A percentile compares a stretch with the other conserved stretches of the same genome.
phyloP scores from a whole-genome alignment of 73 alveolate species.

The Paraurostyla sp. region DNA sequence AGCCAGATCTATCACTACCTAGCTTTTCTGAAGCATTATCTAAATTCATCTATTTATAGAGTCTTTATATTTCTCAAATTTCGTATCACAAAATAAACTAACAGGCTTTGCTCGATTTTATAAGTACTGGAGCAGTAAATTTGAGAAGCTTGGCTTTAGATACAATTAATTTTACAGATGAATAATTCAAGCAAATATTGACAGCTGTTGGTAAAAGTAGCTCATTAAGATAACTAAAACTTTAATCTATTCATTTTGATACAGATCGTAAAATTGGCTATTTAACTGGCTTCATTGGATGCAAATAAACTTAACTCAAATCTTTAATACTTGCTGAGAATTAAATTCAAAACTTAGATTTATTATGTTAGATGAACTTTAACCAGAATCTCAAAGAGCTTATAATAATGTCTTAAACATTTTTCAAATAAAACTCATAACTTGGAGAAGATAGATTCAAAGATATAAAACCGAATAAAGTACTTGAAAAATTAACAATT shows the following conservation, averaged over 20 bases:
- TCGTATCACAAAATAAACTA: background rate
- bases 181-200: constrained; percentile 25
- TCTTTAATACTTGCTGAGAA: constrained; percentile 18
- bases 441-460: background rate
- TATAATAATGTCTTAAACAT: background rate
- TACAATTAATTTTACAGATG: constrained; percentile 25
- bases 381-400: constrained; percentile 24
- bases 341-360: background rate
- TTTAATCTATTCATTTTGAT: constrained; percentile 14
- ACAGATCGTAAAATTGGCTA: background rate
- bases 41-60: background rate
- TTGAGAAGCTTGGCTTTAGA: constrained; percentile 30
- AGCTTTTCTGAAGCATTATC: constrained; percentile 58
- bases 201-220: background rate
- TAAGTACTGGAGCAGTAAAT: background rate
- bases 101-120: constrained; percentile 8
- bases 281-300: constrained; percentile 46
- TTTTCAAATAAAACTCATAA: background rate
- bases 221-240: background rate
- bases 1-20: constrained; percentile 23
- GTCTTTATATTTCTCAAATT: background rate
- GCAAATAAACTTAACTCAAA: constrained; percentile 2
- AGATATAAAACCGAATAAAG: constrained; percentile 17
- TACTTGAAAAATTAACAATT: background rate
- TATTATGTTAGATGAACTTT: background rate